Conservation (phyloP, 768 basidiomycete species). For the Goffeauzyma gilvescens region DNA sequence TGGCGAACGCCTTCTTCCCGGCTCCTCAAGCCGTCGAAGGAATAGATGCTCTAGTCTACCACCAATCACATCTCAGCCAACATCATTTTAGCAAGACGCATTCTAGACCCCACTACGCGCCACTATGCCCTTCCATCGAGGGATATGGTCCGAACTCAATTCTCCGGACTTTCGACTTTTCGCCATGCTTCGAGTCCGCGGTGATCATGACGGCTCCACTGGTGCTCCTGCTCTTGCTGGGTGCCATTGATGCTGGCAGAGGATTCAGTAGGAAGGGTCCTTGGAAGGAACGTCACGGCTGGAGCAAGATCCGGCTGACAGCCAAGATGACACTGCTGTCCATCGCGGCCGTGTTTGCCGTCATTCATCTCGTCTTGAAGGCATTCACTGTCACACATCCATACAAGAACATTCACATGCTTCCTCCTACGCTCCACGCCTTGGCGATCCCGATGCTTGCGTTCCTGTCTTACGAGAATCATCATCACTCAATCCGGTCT, state of each 20-base stretch:
- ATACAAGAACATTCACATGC: constrained; percentile 35
- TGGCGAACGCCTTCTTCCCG: too few relatives aligned
- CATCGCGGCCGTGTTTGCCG: constrained; percentile 32
- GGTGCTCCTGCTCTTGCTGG: constrained; percentile 36
- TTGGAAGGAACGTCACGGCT: constrained; percentile 34
- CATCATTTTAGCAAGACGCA: too few relatives aligned
- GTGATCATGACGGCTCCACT: constrained; percentile 43
- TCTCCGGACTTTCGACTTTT: constrained; percentile 50
- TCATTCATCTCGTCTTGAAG: constrained; percentile 35
- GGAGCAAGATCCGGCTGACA: constrained; percentile 40
- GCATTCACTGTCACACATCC: constrained; percentile 35
- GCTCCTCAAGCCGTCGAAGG: too few relatives aligned
- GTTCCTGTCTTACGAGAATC: constrained; percentile 46
- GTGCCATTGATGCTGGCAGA: constrained; percentile 28
- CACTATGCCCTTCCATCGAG: constrained; percentile 32
- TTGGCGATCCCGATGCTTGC: constrained; percentile 39
- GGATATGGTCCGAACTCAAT: constrained; percentile 49
- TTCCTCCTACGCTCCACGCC: constrained; percentile 42
- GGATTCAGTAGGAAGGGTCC: constrained; percentile 14
- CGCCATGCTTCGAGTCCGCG: constrained; percentile 65
- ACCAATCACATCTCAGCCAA: too few relatives aligned
- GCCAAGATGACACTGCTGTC: constrained; percentile 38
- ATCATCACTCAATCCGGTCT: constrained; percentile 49
- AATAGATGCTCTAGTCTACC: too few relatives aligned
- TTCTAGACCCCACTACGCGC: too few relatives aligned